Evolutionary conservation across 768 basidiomycete species (phyloP).

Genomic region (Phanerodontia chrysosporium): DNA sequence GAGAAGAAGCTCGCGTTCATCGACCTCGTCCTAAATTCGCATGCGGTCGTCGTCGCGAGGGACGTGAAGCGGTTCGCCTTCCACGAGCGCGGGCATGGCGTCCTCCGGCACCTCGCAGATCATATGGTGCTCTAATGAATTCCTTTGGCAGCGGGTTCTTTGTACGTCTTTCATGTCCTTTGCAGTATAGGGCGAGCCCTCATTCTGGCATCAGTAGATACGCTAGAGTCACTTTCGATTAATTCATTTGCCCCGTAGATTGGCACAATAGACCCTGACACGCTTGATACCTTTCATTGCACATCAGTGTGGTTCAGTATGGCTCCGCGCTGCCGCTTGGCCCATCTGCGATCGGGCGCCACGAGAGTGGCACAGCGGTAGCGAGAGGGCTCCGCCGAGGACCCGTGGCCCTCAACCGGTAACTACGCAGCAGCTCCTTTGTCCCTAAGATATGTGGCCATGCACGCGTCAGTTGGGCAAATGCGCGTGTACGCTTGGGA

Average conservation of each 20-base stretch:
- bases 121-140: constrained; percentile 42
- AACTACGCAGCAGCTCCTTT: neutral
- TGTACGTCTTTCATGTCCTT: neutral
- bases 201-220: neutral
- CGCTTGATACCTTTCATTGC: neutral
- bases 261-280: neutral
- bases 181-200: neutral
- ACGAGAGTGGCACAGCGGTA: neutral
- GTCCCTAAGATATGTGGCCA: too few relatives aligned
- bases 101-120: constrained; percentile 70
- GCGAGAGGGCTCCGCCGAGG: neutral
- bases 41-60: constrained; percentile 68
- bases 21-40: constrained; percentile 53
- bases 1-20: constrained; percentile 72
- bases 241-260: neutral
- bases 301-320: neutral
- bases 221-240: neutral
- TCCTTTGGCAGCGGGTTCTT: neutral
- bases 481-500: too few relatives aligned
- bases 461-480: too few relatives aligned
- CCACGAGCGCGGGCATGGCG: constrained; percentile 58
- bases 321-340: neutral
- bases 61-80: constrained; percentile 56
- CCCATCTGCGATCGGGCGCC: neutral
- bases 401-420: neutral